Base-by-base conservation (phyloP, 805 yeast genomes). In the Osmozyma mogii region DNA sequence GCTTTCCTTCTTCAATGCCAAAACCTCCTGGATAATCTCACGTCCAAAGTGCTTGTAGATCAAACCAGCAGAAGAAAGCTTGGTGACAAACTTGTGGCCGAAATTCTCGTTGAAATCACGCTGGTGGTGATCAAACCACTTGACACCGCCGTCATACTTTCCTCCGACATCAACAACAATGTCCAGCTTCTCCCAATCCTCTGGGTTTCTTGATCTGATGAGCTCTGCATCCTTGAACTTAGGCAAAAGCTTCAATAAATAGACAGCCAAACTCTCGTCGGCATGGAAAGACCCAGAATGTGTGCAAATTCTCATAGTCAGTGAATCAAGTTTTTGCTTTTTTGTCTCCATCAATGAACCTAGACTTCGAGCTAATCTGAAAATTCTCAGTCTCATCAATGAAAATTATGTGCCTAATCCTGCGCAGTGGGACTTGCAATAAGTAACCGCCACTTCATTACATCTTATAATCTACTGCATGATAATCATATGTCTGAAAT, bases 231-330 rank as follows among this genome's bases (percentile, higher is more conserved):
- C 65, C 27, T 70, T 50, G 55, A 57, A 92, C 52, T 70, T 66
- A 6, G 95, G 92, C 27, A 89, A 59, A 12, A 75, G 61, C 42
- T 71, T 74, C 33, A 92, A 62, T 80, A 92, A 76, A 54, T 70
- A 88, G 3, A 89, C 95, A 2, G 97, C 98, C 29, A 92, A 68
- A 8, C 95, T 78, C 56, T 92, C 98, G 55, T 92, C 98, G 8
- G 97, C 97, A 52, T 92, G 98, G 68, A 92, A 92, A 0, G 87
- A 71, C 6, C 98, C 98, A 28, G 88, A 80, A 47, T 83, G 94
- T 9, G 95, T 88, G 50, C 95, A 89, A 34, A 88, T 83, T 47
- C 73, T 75, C 36, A 75, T 51, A 49, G 63, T 53, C 32, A 33
- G 31, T 11, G 38, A 11, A 10, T 38, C 20, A 22, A 32, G 33